Evolutionary conservation across 495 filamentous ascomycete species (phyloP), one percentile per base, ranked within the genome.

Genomic region (Aspergillus incahuasiensis): DNA sequence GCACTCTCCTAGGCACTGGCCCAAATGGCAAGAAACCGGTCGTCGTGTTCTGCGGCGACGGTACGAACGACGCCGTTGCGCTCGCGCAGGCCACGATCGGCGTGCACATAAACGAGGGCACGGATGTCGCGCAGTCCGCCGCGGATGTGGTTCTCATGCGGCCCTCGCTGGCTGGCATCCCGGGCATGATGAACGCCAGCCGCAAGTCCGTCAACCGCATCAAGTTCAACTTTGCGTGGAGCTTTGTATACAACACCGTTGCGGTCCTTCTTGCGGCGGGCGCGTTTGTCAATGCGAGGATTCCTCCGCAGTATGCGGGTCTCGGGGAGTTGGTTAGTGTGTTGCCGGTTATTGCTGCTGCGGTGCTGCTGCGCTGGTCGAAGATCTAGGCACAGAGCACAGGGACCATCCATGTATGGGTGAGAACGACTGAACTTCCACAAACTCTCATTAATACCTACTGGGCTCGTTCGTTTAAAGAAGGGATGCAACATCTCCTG

Each of bases 281-380:
- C 0, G 86, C 85, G 0, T 89, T 91, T 28, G 77, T 81, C 1
- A 60, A 74, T 56, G 77, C 74, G 1, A 71, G 86, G 35, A 89
- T 94, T 65, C 80, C 84, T 22, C 89, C 89, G 0, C 68, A 81
- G 64, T 92, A 80, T 77, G 89, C 89, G 0, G 89, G 87, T 0
- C 62, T 91, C 24, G 89, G 89, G 0, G 88, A 92, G 74, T 56
- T 91, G 21, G 85, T 90, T 1, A 92, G 89, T 62, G 86, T 92
- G 0, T 51, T 89, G 62, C 89, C 89, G 2, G 87, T 92, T 9
- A 76, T 94, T 64, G 57, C 74, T 6, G 78, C 85, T 46, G 86
- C 76, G 25, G 60, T 79, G 58, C 65, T 71, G 48, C 59, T 83
- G 67, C 69, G 67, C 20, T 78, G 70, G 70, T 52, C 60, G 16